Evolutionary conservation across 192 early-diverging fungal species (phyloP).

Genomic region (Linnemannia hyalina): DNA sequence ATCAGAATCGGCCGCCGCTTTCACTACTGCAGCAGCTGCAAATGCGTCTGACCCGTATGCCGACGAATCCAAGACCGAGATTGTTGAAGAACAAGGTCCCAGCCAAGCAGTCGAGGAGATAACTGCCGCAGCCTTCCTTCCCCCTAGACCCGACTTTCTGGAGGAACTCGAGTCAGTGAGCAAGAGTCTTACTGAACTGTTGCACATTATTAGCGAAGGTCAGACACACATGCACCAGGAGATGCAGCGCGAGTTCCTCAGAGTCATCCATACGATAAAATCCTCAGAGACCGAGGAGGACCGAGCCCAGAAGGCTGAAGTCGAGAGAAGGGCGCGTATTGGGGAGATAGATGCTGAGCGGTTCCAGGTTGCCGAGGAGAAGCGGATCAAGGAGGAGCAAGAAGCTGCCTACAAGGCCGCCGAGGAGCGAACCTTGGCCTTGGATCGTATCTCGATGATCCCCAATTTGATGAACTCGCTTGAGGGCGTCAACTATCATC

Average conservation of each 20-base stretch:
- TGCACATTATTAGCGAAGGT: constrained; percentile 1
- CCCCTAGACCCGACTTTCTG: not conserved
- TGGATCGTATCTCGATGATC: constrained; percentile 9
- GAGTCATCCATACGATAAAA: constrained; percentile 12
- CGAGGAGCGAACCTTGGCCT: not conserved
- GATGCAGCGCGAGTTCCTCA: constrained; percentile 4
- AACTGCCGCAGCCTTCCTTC: not conserved
- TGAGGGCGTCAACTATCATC: constrained; percentile 10
- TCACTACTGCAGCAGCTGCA: not conserved
- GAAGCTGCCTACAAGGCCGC: not conserved
- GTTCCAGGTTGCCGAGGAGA: not conserved
- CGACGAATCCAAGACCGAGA: not conserved
- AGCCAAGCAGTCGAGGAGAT: not conserved
- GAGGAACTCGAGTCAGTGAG: constrained; percentile 29
- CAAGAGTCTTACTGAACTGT: not conserved
- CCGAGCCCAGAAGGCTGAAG: not conserved
- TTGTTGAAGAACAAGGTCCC: not conserved
- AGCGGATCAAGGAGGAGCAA: not conserved
- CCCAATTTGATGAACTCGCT: constrained; percentile 20
- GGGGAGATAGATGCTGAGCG: not conserved
- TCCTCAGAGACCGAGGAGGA: constrained; percentile 6
- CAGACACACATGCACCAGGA: constrained; percentile 13
- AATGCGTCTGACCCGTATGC: not conserved
- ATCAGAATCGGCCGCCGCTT: not conserved
- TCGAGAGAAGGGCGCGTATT: not conserved